Evolutionary conservation across 768 basidiomycete species (phyloP).

Genomic region (Inosperma sp.): DNA sequence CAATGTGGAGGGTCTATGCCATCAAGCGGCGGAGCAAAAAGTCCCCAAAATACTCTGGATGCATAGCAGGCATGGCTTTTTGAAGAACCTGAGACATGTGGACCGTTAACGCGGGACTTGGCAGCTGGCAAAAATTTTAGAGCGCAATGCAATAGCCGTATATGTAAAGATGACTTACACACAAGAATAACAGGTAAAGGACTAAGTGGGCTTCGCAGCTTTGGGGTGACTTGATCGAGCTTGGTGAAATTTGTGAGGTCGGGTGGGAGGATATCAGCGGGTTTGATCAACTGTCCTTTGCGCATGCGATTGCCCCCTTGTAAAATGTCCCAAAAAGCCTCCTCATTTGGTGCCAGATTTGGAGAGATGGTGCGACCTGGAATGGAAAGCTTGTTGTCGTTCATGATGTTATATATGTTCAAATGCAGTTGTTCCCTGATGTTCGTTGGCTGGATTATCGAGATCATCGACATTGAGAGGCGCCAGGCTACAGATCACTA

Average conservation of each 20-base stretch:
- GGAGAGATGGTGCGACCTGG: background rate
- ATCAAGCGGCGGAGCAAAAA: background rate
- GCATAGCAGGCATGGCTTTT: background rate
- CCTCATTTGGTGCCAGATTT: background rate
- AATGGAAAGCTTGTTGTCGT: background rate
- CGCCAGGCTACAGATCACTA: background rate
- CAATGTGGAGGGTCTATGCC: background rate
- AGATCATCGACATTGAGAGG: background rate
- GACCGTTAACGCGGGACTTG: background rate
- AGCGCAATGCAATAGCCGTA: no score
- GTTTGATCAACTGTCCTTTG: background rate
- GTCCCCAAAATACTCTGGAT: background rate
- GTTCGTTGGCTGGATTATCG: background rate
- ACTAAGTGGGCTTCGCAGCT: background rate
- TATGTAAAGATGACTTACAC: constrained; percentile 1
- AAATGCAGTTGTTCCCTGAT: background rate
- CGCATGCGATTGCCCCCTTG: background rate
- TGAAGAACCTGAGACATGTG: background rate
- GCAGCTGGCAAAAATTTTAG: background rate
- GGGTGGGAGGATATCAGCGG: background rate
- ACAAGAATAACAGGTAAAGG: constrained; percentile 1
- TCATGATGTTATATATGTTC: background rate
- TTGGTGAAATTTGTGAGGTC: background rate
- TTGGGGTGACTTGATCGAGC: constrained; percentile 1
- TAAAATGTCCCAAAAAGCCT: constrained; percentile 1